Conservation (phyloP, 2,329 filamentous ascomycete species). For the Pseudocercospora eumusae region DNA sequence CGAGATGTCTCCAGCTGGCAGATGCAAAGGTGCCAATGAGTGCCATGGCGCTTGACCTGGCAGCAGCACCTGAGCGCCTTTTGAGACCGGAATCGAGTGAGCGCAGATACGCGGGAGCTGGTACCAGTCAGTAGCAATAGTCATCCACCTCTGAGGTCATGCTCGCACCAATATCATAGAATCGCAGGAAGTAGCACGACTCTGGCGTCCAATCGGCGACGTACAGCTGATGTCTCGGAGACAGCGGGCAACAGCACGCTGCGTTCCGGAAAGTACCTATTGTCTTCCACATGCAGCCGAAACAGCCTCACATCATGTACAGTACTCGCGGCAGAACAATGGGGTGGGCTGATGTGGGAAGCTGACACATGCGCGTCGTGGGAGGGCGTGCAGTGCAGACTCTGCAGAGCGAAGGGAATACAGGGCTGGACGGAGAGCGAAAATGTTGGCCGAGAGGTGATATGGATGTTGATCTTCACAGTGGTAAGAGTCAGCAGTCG, state of each 20-base stretch:
- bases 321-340: not conserved
- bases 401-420: slow-evolving; percentile 8
- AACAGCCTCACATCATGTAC: slow-evolving; percentile 4
- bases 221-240: slow-evolving; percentile 13
- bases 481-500: not conserved
- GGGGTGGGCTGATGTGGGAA: not conserved
- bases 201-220: slow-evolving; percentile 14
- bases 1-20: not conserved
- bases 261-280: slow-evolving; percentile 1
- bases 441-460: not conserved
- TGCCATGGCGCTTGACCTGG: not conserved
- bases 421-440: slow-evolving; percentile 2
- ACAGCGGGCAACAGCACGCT: not conserved
- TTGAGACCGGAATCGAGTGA: not conserved
- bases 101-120: slow-evolving; percentile 7
- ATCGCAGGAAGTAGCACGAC: not conserved
- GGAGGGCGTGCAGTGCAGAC: too few species aligned
- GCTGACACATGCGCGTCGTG: slow-evolving; percentile 5
- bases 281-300: slow-evolving; percentile 8
- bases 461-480: not conserved
- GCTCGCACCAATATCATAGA: not conserved
- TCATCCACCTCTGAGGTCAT: not conserved
- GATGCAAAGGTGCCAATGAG: not conserved
- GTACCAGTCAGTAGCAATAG: slow-evolving; percentile 2
- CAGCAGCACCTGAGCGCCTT: not conserved